These are phyloP conservation scores for Moricandia moricandioides DNA, from an alignment of 345 rosid genomes.

Conservation along the genomic window DNA sequence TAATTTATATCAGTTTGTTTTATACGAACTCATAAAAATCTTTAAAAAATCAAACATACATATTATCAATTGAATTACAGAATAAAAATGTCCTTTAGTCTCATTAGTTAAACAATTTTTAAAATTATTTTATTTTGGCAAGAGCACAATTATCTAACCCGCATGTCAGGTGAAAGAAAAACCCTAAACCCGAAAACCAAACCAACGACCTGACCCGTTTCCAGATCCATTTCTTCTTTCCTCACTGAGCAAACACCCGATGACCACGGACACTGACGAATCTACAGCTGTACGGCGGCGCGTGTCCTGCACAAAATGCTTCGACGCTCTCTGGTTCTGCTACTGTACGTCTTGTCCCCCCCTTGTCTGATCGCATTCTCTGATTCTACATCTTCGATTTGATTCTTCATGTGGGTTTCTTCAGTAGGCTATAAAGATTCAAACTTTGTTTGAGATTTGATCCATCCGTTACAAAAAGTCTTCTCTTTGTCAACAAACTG, in stretches of 20 bases:
- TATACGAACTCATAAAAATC: no score
- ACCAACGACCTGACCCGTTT: slow-evolving; percentile 11
- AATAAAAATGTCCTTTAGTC: no score
- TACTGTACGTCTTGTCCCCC: slow-evolving; percentile 51
- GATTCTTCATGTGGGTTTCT: not conserved
- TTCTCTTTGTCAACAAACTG: not conserved
- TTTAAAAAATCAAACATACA: no score
- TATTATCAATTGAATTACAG: no score
- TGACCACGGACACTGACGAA: slow-evolving; percentile 47
- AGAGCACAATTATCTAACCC: no score
- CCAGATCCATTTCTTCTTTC: slow-evolving; percentile 19
- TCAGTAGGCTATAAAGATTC: not conserved
- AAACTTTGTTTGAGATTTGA: slow-evolving; percentile 11
- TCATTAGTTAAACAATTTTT: no score
- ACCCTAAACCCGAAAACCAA: not conserved
- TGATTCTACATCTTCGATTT: slow-evolving; percentile 18
- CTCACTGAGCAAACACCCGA: slow-evolving; percentile 20
- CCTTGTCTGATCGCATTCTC: slow-evolving; percentile 15
- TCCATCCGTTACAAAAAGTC: not conserved
- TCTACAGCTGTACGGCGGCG: slow-evolving; percentile 37
- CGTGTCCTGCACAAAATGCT: slow-evolving; percentile 54
- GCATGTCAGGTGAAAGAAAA: not conserved
- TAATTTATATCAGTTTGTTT: no score
- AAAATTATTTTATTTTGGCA: no score
- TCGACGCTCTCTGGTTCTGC: slow-evolving; percentile 90